Percentiles rank a stretch among this genome's conserved stretches.
These are phyloP conservation scores for Fragaria nilgerrensis DNA, from an alignment of 306 rosid species.

Conservation along the genomic window DNA sequence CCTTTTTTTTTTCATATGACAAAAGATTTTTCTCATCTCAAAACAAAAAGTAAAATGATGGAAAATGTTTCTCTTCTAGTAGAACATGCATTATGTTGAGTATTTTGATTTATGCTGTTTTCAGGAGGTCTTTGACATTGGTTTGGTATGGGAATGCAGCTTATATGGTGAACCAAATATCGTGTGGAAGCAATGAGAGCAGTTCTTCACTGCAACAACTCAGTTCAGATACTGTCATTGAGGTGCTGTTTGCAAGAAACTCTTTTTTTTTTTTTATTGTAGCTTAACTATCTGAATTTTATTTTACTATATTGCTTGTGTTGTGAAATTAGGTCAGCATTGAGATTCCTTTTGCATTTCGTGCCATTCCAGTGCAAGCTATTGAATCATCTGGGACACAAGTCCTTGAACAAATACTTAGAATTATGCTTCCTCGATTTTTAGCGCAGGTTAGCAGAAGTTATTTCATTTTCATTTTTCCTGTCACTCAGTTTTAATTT, in stretches of 20 bases:
- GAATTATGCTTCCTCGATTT: slow-evolving; percentile 90
- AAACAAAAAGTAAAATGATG: neutral
- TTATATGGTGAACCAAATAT: slow-evolving; percentile 83
- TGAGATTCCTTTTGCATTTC: slow-evolving; percentile 80
- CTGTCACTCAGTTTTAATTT: neutral
- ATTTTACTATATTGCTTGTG: slow-evolving; percentile 12
- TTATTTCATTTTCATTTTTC: neutral
- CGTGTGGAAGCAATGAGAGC: slow-evolving; percentile 50
- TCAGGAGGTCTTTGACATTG: slow-evolving; percentile 73
- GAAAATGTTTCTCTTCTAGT: slow-evolving; percentile 11
- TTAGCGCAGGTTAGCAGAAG: slow-evolving; percentile 70
- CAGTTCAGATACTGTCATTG: slow-evolving; percentile 78
- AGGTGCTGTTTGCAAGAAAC: slow-evolving; percentile 43
- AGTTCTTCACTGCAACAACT: slow-evolving; percentile 56
- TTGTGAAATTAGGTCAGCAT: slow-evolving; percentile 67
- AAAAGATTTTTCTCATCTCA: neutral
- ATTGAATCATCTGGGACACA: slow-evolving; percentile 91
- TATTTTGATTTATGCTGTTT: slow-evolving; percentile 55
- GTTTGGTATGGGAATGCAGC: slow-evolving; percentile 84
- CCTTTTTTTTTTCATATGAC: neutral
- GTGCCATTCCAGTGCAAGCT: slow-evolving; percentile 72
- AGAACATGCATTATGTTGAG: slow-evolving; percentile 43
- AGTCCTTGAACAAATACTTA: slow-evolving; percentile 88
- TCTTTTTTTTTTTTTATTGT: neutral
- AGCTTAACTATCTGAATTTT: neutral